A percentile compares a stretch with the other conserved stretches of the same genome.
These are phyloP conservation scores for Penicillium corylophilum DNA, from an alignment of 2,329 filamentous ascomycete species.

Conservation along the genomic window DNA sequence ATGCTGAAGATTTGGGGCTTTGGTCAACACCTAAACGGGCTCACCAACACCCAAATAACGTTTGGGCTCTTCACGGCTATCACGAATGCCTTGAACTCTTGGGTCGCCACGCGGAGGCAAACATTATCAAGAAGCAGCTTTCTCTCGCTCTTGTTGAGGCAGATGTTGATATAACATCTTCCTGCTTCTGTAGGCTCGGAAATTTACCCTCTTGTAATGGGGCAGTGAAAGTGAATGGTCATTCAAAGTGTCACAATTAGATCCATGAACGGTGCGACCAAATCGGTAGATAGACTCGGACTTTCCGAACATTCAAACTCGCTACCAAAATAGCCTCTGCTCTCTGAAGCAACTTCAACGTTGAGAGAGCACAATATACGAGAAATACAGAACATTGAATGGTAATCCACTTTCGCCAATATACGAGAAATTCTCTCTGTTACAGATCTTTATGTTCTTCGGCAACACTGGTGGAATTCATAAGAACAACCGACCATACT, in stretches of 20 bases:
- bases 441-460: too few relatives aligned
- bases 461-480: too few relatives aligned
- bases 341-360: not conserved
- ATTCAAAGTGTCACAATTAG: not conserved
- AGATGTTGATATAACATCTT: constrained; percentile 58
- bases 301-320: not conserved
- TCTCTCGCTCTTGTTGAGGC: constrained; percentile 53
- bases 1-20: constrained; percentile 61
- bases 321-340: not conserved
- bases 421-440: too few relatives aligned
- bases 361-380: not conserved
- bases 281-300: not conserved
- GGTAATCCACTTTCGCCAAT: not conserved
- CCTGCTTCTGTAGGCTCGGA: constrained; percentile 55
- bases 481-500: too few relatives aligned
- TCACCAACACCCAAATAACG: constrained; percentile 66
- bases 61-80: constrained; percentile 72
- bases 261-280: not conserved
- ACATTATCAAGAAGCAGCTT: constrained; percentile 50
- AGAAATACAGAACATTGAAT: not conserved
- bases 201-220: constrained; percentile 1
- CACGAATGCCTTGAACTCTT: constrained; percentile 64
- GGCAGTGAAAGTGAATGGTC: constrained; percentile 3
- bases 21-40: constrained; percentile 59
- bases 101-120: constrained; percentile 49